Conservation (phyloP, 371 early-diverging fungal species). For the Gilbertella persicaria region DNA sequence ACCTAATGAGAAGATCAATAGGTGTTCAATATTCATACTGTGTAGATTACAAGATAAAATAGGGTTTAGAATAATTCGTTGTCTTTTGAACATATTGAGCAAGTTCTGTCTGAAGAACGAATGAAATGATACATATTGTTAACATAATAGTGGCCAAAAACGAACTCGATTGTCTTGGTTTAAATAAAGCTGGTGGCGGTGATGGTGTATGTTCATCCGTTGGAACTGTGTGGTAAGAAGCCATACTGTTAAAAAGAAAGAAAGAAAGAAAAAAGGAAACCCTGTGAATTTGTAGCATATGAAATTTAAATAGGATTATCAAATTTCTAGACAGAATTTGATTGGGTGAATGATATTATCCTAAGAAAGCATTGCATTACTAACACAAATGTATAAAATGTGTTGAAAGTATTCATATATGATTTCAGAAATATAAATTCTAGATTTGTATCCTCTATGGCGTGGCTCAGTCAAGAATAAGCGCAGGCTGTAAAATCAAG, state of each 20-base stretch:
- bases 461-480: too few species aligned
- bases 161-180: constrained; percentile 22
- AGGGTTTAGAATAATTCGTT: constrained; percentile 69
- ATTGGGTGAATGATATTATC: too few species aligned
- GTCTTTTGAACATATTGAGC: constrained; percentile 67
- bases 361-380: too few species aligned
- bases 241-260: constrained; percentile 9
- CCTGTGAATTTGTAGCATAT: neutral
- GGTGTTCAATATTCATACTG: neutral
- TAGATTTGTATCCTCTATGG: too few species aligned
- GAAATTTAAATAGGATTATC: too few species aligned
- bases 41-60: constrained; percentile 68
- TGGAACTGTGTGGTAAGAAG: constrained; percentile 37
- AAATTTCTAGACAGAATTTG: too few species aligned
- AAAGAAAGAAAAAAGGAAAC: neutral
- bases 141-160: constrained; percentile 47
- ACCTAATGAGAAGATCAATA: constrained; percentile 31
- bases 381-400: too few species aligned
- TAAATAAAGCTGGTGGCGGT: constrained; percentile 6
- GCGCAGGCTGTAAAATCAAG: too few species aligned
- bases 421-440: too few species aligned
- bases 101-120: constrained; percentile 69
- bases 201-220: constrained; percentile 13
- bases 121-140: constrained; percentile 58
- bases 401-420: too few species aligned